Evolutionary conservation across 768 basidiomycete genomes (phyloP).

Genomic region (Rubroboletus satanas): DNA sequence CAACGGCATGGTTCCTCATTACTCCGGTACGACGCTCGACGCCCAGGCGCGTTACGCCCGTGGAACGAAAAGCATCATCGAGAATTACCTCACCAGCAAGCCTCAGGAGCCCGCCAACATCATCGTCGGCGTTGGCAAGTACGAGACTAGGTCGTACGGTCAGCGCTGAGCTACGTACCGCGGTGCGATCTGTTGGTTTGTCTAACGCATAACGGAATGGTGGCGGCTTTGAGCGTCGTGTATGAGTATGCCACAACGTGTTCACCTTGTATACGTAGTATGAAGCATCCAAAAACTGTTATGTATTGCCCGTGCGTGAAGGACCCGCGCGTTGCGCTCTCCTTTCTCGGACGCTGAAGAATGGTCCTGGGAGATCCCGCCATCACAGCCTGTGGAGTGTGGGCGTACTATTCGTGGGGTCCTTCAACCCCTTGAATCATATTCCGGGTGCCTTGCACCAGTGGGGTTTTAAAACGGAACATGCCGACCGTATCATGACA

Average conservation of each 20-base stretch:
- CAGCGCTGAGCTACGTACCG: slow-evolving; percentile 8
- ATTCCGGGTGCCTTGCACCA: neutral
- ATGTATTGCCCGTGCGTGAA: neutral
- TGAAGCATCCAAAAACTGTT: neutral
- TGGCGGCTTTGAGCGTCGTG: neutral
- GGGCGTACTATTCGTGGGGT: neutral
- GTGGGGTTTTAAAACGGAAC: neutral
- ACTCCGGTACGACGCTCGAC: slow-evolving; percentile 86
- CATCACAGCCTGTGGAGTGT: neutral
- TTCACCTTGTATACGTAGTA: neutral
- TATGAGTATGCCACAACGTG: neutral
- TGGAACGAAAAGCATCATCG: slow-evolving; percentile 66
- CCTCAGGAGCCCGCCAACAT: slow-evolving; percentile 75
- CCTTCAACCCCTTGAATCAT: neutral
- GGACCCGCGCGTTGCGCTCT: neutral
- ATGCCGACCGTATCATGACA: neutral
- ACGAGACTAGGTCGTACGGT: slow-evolving; percentile 45
- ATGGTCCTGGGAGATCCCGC: neutral
- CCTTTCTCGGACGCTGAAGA: neutral
- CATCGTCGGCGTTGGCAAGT: slow-evolving; percentile 68
- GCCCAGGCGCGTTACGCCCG: slow-evolving; percentile 83
- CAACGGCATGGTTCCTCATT: slow-evolving; percentile 88
- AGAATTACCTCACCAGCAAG: slow-evolving; percentile 61
- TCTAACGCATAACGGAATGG: neutral
- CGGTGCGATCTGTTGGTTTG: neutral